Evolutionary conservation across 1,139 yeast genomes (phyloP), one percentile per base, ranked within the genome.

Genomic region (Ogataea hybrid): DNA sequence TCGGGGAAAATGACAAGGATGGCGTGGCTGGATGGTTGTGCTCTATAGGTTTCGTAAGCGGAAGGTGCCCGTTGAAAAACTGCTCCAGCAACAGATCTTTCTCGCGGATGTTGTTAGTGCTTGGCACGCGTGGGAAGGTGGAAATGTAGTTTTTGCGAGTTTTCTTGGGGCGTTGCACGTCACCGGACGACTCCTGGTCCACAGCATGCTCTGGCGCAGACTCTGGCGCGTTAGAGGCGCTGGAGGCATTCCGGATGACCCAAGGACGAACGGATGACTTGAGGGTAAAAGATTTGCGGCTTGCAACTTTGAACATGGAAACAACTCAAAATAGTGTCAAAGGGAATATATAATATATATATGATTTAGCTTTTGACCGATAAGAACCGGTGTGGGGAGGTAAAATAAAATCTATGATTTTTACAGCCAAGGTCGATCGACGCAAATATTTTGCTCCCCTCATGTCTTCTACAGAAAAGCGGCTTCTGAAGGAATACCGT

Each of bases 401-500:
- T 21, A 23, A 12, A 5, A 18, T 15, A 14, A 11, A 25, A 5
- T 11, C 4, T 25, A 18, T 16, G 25, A 16, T 12, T 12, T 23
- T 21, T 20, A 32, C 14, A 6, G 6, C 10, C 12, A 5, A 10
- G 30, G 41, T 32, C 41, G 41, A 38, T 38, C 41, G 41, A 38
- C 41, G 36, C 35, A 15, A 32, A 27, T 30, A 16, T 6, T 17
- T 16, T 20, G 4, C 16, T 10, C 33, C 33, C 31, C 33, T 28
- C 36, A 46, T 44, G 50, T 37, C 43, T 12, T 49, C 52, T 5
- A 47, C 58, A 1, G 54, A 56, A 37, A 70, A 64, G 48, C 56
- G 80, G 41, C 61, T 75, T 12, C 53, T 72, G 46, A 72, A 71
- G 51, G 84, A 79, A 61, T 68, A 70, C 35, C 57, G 63, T 15